These are phyloP conservation scores for Nothophytophthora sp. DNA, from an alignment of 352 stramenopile species.

Conservation along the genomic window DNA sequence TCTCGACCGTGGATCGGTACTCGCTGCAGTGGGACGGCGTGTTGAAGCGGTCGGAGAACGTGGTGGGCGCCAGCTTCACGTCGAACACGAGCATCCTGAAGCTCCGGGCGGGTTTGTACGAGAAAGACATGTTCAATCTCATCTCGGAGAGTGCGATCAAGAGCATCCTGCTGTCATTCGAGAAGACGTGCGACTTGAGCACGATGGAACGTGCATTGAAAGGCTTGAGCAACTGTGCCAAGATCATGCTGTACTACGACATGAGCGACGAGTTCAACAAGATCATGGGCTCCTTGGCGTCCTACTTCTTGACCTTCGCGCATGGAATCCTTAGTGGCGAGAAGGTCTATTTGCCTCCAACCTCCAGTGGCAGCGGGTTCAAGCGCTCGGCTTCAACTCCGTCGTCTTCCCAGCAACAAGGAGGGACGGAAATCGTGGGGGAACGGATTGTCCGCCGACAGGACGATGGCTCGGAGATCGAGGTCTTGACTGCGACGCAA, in stretches of 20 bases:
- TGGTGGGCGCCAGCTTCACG: constrained; percentile 86
- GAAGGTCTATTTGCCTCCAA: constrained; percentile 76
- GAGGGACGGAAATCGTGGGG: constrained; percentile 18
- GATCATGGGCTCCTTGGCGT: constrained; percentile 76
- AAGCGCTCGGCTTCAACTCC: constrained; percentile 15
- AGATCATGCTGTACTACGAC: constrained; percentile 86
- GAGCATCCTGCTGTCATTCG: constrained; percentile 79
- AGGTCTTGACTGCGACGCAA: constrained; percentile 28
- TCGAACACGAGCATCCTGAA: constrained; percentile 87
- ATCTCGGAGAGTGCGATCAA: constrained; percentile 81
- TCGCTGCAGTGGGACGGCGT: constrained; percentile 89
- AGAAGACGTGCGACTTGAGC: constrained; percentile 81
- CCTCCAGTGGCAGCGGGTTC: constrained; percentile 22
- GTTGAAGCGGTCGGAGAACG: constrained; percentile 85
- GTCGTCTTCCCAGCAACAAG: constrained; percentile 6
- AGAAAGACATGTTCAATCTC: constrained; percentile 89
- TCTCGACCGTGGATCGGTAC: constrained; percentile 78
- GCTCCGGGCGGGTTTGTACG: constrained; percentile 79
- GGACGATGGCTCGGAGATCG: constrained; percentile 43
- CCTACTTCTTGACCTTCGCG: constrained; percentile 85
- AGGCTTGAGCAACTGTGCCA: constrained; percentile 80
- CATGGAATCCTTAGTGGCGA: constrained; percentile 84
- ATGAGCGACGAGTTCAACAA: constrained; percentile 84
- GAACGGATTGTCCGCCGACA: constrained; percentile 29
- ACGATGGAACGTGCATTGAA: constrained; percentile 87